Base-by-base conservation (phyloP, 2,329 filamentous ascomycete genomes). In the Coniochaeta prunicola region DNA sequence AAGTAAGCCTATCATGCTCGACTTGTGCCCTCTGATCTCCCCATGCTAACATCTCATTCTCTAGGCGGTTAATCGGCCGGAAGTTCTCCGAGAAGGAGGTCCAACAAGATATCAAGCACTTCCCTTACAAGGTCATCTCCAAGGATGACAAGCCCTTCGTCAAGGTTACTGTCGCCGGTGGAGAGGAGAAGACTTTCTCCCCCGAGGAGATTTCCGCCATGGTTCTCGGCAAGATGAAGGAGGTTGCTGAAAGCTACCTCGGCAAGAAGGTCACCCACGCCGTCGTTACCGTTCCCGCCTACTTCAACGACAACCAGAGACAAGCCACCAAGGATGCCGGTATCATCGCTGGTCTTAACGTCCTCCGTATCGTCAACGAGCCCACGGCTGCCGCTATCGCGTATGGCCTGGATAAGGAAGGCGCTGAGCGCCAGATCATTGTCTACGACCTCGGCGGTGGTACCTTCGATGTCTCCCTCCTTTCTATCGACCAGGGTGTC, bases 281-380 rank as follows among this genome's bases (percentile, higher is more conserved):
- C 70, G 89, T 97, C 70, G 92, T 97, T 65, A 97, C 92, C 63
- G 92, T 96, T 67, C 92, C 92, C 68, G 91, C 92, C 78, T 96
- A 96, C 83, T 97, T 97, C 90, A 96, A 96, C 80, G 92, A 96
- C 81, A 92, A 92, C 79, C 92, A 97, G 83, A 86, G 92, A 79
- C 92, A 96, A 79, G 92, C 92, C 62, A 96, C 92, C 77, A 96
- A 96, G 86, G 92, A 96, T 73, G 92, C 92, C 68, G 92, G 92
- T 75, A 83, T 82, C 64, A 96, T 97, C 71, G 91, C 92, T 71
- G 92, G 92, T 73, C 86, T 97, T 63, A 96, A 96, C 75, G 91
- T 96, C 69, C 89, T 96, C 73, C 92, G 92, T 80, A 92, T 97
- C 65, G 91, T 96, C 73, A 96, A 96, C 83, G 92, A 96, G 78